Base-by-base conservation (phyloP, 164 flowering plant genomes). In the Santalum album region DNA sequence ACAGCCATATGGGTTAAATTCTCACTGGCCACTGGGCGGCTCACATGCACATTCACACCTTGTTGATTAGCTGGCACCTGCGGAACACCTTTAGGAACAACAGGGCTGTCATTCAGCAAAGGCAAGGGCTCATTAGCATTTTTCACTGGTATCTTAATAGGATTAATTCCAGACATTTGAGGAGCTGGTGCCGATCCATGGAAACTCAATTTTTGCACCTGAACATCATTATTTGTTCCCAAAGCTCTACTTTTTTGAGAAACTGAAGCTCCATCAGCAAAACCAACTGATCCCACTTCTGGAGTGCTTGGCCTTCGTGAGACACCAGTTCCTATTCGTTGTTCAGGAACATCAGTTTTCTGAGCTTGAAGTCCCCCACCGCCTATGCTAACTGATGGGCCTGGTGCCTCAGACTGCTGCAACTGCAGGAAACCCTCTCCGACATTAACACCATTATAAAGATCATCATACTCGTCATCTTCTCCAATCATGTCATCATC, bases 381-480 rank as follows among this genome's bases (percentile, higher is more conserved):
- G 22, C 71, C 76, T 3, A 55, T 68, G 55, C 60, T 70, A 44
- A 43, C 64, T 25, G 71, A 34, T 6, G 71, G 63, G 6, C 51
- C 56, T 7, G 76, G 65, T 36, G 68, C 39, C 64, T 79, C 87
- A 46, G 83, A 34, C 12, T 59, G 75, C 32, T 79, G 85, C 65
- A 75, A n/a, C 57, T 81, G 84, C 53, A 72, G 57, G 45, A 84
- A 84, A 54, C 77, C 77, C 48, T 84, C 86, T 18, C 90, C 83
- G 35, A 84, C 81, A 60, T 83, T 83, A 54, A 84, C 86, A 68
- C 79, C 86, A 60, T 74, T 80, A 58, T 80, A 83, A 7, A 83
- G 75, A 70, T 83, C 86, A 64, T 83, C 90, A 64, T 77, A 78
- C 56, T 80, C 86, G 57, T 83, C 82, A 25, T 78, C 89, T 44